Conservation (phyloP, 176 grass and related monocot genomes). For the Echinochloa phyllopogon region DNA sequence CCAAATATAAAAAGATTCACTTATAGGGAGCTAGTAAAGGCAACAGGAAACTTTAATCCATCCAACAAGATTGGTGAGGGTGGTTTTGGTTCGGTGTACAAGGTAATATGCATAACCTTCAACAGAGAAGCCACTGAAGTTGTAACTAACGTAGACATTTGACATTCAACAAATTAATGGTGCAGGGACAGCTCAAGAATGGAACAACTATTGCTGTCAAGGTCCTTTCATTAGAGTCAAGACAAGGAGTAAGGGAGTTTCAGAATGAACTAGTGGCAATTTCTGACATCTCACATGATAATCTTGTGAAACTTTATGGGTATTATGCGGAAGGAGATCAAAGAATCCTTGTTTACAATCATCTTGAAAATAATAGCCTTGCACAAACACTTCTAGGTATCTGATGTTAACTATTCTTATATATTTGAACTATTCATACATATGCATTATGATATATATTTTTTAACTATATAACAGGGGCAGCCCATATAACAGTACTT, state of each 20-base stretch:
- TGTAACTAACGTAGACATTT: not conserved
- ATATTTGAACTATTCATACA: not conserved
- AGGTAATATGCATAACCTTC: slow-evolving; percentile 59
- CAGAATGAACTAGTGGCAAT: slow-evolving; percentile 60
- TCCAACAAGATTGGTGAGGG: slow-evolving; percentile 78
- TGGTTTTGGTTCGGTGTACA: slow-evolving; percentile 82
- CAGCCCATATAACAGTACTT: not conserved
- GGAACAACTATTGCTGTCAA: slow-evolving; percentile 68
- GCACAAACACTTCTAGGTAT: slow-evolving; percentile 77
- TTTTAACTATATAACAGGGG: not conserved
- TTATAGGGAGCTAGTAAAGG: slow-evolving; percentile 64
- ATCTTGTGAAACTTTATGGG: slow-evolving; percentile 78
- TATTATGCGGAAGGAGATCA: slow-evolving; percentile 67
- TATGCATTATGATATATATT: not conserved
- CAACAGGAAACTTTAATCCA: slow-evolving; percentile 58
- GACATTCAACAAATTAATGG: slow-evolving; percentile 30
- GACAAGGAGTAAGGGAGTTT: slow-evolving; percentile 73
- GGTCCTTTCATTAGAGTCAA: slow-evolving; percentile 67
- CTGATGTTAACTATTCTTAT: slow-evolving; percentile 14
- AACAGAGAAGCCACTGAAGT: slow-evolving; percentile 17
- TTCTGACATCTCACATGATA: slow-evolving; percentile 63
- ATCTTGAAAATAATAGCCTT: slow-evolving; percentile 84
- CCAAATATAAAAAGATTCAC: slow-evolving; percentile 53
- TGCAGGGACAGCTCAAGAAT: slow-evolving; percentile 67
- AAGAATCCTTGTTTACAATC: slow-evolving; percentile 82